Conservation (phyloP, 2,329 filamentous ascomycete genomes). For the Trichoderma guizhouense region DNA sequence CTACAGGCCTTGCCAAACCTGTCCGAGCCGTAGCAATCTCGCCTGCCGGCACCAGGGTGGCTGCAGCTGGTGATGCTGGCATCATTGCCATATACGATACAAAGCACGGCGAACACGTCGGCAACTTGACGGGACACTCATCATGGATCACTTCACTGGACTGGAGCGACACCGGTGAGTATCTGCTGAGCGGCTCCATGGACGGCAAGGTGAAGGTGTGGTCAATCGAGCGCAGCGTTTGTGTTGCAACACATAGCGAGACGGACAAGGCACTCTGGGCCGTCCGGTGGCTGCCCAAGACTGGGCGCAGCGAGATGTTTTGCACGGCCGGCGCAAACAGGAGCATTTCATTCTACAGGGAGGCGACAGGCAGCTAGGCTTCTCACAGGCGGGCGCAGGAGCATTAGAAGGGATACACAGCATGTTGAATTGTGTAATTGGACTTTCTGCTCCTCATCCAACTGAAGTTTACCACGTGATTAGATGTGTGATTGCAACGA, state of each 20-base stretch:
- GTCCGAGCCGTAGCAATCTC: conserved; percentile 86
- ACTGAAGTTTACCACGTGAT: conserved; percentile 15
- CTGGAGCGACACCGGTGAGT: conserved; percentile 92
- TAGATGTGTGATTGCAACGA: not conserved
- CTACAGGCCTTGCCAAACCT: conserved; percentile 74
- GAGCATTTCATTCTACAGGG: conserved; percentile 77
- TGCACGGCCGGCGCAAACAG: conserved; percentile 73
- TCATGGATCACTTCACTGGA: conserved; percentile 90
- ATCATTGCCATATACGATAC: conserved; percentile 93
- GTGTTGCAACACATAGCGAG: conserved; percentile 91
- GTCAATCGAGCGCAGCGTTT: conserved; percentile 78
- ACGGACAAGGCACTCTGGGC: conserved; percentile 82
- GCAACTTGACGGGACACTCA: conserved; percentile 72
- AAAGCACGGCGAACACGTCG: conserved; percentile 85
- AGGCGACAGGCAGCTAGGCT: conserved; percentile 66
- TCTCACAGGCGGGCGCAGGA: not conserved
- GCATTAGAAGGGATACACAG: not conserved
- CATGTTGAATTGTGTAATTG: not conserved
- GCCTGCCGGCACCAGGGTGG: conserved; percentile 76
- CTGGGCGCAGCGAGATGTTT: conserved; percentile 66
- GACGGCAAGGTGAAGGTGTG: conserved; percentile 96
- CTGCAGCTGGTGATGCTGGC: conserved; percentile 83
- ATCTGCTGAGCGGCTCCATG: conserved; percentile 79
- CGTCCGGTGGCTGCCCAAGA: conserved; percentile 78
- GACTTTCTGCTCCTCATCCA: not conserved